phyloP scores from a whole-genome alignment of 2,329 filamentous ascomycete genomes.

The Lomentospora prolificans region DNA sequence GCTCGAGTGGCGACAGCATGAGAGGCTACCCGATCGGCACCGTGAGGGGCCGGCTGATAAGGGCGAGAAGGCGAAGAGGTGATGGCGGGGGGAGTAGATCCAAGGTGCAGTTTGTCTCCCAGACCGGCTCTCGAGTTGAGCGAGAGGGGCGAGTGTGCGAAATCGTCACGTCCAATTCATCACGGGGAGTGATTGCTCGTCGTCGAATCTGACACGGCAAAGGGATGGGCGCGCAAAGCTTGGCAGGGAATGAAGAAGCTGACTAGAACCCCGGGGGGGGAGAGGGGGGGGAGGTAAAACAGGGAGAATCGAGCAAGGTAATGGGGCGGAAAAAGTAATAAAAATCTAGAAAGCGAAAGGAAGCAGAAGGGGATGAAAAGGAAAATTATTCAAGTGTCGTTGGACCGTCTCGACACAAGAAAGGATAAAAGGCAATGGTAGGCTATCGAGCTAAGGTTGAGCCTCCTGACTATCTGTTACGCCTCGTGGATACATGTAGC shows the following conservation, averaged over 20 bases:
- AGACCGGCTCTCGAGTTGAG: slow-evolving; percentile 4
- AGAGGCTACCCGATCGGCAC: neutral
- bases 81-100: neutral
- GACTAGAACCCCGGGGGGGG: neutral
- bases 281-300: neutral
- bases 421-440: neutral
- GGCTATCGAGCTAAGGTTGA: neutral
- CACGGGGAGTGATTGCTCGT: neutral
- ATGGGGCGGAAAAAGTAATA: neutral
- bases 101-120: neutral
- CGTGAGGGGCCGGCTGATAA: neutral
- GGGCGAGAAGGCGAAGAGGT: neutral
- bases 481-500: neutral
- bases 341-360: neutral
- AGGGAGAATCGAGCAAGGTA: neutral
- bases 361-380: neutral
- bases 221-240: neutral
- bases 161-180: slow-evolving; percentile 5
- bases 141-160: slow-evolving; percentile 3
- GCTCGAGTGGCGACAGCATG: slow-evolving; percentile 7
- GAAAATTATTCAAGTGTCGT: neutral
- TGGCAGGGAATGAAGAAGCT: neutral
- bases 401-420: neutral
- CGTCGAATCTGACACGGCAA: neutral
- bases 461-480: slow-evolving; percentile 3